Base-by-base conservation (phyloP, 192 early-diverging fungal genomes). In the Pilobolus umbonatus region DNA sequence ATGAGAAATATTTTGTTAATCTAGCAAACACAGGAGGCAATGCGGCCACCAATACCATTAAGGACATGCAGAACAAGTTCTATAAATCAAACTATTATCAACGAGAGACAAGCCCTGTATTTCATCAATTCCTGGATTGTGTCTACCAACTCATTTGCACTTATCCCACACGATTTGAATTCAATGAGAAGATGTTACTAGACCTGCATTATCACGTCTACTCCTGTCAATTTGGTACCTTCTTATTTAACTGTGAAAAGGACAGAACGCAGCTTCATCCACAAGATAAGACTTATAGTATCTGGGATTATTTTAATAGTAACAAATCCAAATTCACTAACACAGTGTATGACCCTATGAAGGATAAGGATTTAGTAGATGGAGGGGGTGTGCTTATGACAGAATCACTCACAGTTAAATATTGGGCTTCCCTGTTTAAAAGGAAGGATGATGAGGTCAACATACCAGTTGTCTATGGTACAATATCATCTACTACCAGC, bases 101-200 rank as follows among this genome's bases (percentile, higher is more conserved):
- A 54, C 71, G 80, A 14, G 96, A 99, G 65, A 89, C 92, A 0
- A 89, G 88, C 25, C 96, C 96, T 11, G 86, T 99, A 10, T 99
- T 99, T 68, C 87, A 94, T 38, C 96, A 99, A 75, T 99, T 97
- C 61, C 76, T 99, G 12, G 96, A 99, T 71, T 95, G 93, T 73
- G 80, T 94, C 28, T 99, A 90, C 73, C 96, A 99, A 73, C 72
- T 95, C 12, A 88, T 88, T 77, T 77, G 74, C 21, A 89, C 94
- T 72, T 85, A 83, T 55, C 94, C 96, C 11, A 85, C 85, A 2
- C 82, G 89, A 53, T 99, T 99, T 72, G 94, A 95, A 78, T 99
- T 93, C 58, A 89, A 86, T 60, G 91, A 95, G 66, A 63, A 76
- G 21, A 80, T 95, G 44, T 68, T 99, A 58, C 76, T 86, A 0